These are phyloP conservation scores for Gentiana macrophylla DNA, from an alignment of 257 asterid species.

Conservation along the genomic window DNA sequence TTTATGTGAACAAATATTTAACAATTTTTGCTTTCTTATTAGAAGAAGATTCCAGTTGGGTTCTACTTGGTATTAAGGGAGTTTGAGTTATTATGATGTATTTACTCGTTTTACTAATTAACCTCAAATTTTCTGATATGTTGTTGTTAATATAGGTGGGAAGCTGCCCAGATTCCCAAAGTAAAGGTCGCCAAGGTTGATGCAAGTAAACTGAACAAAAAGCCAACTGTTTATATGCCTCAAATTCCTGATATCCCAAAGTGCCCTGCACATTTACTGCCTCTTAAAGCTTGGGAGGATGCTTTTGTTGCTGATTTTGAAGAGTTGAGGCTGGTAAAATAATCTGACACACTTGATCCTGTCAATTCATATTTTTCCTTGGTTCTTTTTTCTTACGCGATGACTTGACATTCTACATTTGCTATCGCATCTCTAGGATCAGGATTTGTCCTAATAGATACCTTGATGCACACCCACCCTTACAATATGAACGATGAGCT, in stretches of 20 bases:
- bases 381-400: too few species aligned
- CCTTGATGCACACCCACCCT: too few species aligned
- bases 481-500: too few species aligned
- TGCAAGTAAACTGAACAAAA: conserved; percentile 31
- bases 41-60: too few species aligned
- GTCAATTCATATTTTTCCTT: too few species aligned
- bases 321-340: conserved; percentile 60
- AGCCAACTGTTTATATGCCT: conserved; percentile 82
- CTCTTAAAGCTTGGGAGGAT: conserved; percentile 90
- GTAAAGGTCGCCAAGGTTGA: conserved; percentile 57
- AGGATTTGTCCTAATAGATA: too few species aligned
- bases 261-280: conserved; percentile 68
- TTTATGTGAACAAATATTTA: too few species aligned
- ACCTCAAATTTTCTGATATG: neutral
- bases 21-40: too few species aligned
- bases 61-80: too few species aligned
- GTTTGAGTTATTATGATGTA: too few species aligned
- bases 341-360: neutral
- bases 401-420: too few species aligned
- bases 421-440: too few species aligned
- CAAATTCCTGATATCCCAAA: conserved; percentile 72
- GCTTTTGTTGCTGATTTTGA: conserved; percentile 80
- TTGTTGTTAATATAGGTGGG: conserved; percentile 50
- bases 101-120: neutral
- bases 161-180: conserved; percentile 65